Conservation (phyloP, 2,329 filamentous ascomycete genomes). For the Ceratocystis papillata region DNA sequence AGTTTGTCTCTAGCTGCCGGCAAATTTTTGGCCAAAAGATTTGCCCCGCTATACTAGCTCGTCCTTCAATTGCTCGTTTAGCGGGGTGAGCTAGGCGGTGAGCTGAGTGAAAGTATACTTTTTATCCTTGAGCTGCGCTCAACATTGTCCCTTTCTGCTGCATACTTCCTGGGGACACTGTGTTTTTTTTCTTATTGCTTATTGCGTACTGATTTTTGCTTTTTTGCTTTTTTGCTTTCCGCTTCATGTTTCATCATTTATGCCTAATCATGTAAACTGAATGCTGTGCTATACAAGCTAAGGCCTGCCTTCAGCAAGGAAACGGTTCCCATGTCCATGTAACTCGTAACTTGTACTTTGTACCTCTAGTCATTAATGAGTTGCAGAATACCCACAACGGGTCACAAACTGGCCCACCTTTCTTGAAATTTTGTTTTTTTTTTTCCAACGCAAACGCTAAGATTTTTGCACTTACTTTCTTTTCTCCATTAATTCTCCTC, state of each 20-base stretch:
- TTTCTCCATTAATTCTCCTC: slow-evolving; percentile 11
- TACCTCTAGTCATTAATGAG: not conserved
- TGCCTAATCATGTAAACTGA: not conserved
- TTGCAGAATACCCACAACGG: slow-evolving; percentile 7
- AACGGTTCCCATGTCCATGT: not conserved
- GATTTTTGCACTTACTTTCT: slow-evolving; percentile 27
- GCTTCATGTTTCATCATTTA: not conserved
- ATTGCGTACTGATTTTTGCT: no score
- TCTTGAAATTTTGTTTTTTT: slow-evolving; percentile 6
- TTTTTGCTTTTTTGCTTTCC: no score
- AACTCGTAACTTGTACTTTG: slow-evolving; percentile 4
- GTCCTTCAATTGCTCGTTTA: not conserved
- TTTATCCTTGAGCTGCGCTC: not conserved
- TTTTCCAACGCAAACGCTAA: slow-evolving; percentile 9
- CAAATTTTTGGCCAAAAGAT: not conserved
- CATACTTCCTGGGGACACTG: not conserved
- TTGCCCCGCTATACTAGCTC: not conserved
- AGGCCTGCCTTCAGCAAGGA: no score
- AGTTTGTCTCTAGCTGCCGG: not conserved
- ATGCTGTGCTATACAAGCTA: no score
- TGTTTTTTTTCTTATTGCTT: not conserved
- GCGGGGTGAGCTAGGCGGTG: slow-evolving; percentile 1
- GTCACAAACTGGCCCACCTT: slow-evolving; percentile 11
- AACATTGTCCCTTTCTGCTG: not conserved
- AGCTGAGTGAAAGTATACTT: not conserved